Evolutionary conservation across 441 rosid genomes (phyloP), one percentile per base, ranked within the genome.

Genomic region (Erodium trifolium): DNA sequence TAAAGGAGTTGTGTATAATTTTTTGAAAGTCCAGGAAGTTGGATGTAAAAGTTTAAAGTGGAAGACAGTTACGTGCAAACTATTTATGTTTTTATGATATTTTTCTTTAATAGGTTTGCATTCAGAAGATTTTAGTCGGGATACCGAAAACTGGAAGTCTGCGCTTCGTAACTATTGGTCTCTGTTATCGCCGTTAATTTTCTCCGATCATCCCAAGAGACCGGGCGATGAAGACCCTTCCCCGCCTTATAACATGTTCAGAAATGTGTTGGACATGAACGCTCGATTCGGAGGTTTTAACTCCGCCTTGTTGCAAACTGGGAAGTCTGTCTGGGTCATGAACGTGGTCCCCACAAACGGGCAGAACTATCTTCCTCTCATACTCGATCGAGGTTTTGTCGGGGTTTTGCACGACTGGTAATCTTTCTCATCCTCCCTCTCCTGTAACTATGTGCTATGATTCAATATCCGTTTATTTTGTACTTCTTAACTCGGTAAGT

Each of bases 171-270:
- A 95, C 77, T 92, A 85, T 79, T 95, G 99, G 99, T 89, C 99
- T 14, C 93, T 95, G 78, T 80, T 92, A 63, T 95, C 99, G 6
- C 98, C 98, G 4, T 66, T 92, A 68, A 92, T 95, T 81, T 95
- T 92, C 87, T 92, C 98, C 0, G 99, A 95, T 81, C 99, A 95
- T 79, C 99, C 98, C 3, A 95, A 95, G 78, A 90, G 99, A 81
- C 98, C 97, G 1, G 99, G 98, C 7, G 93, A 89, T 49, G 98
- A 95, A 80, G 99, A 95, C 78, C 98, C 99, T 65, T 83, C 89
- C 1, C 97, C 99, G 19, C 98, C 99, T 39, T 95, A 83, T 78
- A 95, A 92, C 86, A 95, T 90, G 97, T 82, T 92, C 59, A 81
- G 97, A 78, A 95, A 95, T 74, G 96, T 95, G 63, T 80, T 95